phyloP scores from a whole-genome alignment of 108 stramenopile genomes.

The Nannochloropsis gaditana region DNA sequence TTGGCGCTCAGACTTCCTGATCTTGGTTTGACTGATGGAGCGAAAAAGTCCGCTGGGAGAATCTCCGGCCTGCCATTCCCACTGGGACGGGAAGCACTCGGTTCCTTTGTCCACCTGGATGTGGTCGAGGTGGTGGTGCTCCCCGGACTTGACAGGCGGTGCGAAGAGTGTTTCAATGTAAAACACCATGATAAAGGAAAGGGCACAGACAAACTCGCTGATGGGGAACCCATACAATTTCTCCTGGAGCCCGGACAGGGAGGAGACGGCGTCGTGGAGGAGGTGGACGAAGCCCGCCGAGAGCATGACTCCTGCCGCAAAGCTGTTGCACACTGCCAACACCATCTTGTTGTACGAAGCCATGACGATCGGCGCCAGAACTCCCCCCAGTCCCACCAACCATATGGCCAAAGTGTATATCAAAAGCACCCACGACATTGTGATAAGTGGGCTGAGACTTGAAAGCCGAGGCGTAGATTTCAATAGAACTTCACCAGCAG shows the following conservation, averaged over 20 bases:
- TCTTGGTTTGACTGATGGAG: background rate
- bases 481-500: too few species aligned
- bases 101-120: conserved; percentile 15
- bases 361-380: background rate
- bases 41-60: background rate
- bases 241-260: background rate
- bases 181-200: background rate
- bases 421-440: background rate
- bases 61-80: background rate
- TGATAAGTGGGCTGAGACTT: background rate
- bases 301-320: conserved; percentile 11
- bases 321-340: background rate
- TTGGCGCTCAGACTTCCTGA: background rate
- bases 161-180: background rate
- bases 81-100: background rate
- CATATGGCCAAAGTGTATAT: background rate
- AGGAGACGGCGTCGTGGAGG: conserved; percentile 17
- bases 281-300: conserved; percentile 7
- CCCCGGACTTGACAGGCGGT: background rate
- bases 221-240: background rate
- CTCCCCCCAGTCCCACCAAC: conserved; percentile 13
- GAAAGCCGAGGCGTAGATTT: background rate
- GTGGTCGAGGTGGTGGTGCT: conserved; percentile 10
- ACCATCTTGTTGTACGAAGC: conserved; percentile 17
- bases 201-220: conserved; percentile 10